These are phyloP conservation scores for Schrenkiella parvula DNA, from an alignment of 345 rosid genomes.

Conservation along the genomic window DNA sequence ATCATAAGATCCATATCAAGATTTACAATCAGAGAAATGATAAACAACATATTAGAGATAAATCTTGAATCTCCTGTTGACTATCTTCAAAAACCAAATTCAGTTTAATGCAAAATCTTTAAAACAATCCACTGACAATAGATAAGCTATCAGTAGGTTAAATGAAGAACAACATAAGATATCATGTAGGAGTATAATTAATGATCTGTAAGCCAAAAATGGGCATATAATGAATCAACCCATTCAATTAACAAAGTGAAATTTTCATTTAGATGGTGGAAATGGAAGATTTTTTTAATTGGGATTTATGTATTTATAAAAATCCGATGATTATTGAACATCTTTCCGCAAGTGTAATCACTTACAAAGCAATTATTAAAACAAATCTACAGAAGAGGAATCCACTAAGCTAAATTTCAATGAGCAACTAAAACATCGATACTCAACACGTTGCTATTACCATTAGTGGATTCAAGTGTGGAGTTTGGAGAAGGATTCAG, in stretches of 20 bases:
- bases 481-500: slow-evolving; percentile 22
- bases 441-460: slow-evolving; percentile 28
- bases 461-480: slow-evolving; percentile 21
- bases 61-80: no score
- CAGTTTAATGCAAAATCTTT: not conserved
- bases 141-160: not conserved
- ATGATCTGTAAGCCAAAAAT: not conserved
- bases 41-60: no score
- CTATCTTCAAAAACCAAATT: no score
- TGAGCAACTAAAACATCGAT: slow-evolving; percentile 45
- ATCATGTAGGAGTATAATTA: not conserved
- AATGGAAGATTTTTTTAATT: not conserved
- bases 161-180: not conserved
- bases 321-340: slow-evolving; percentile 9
- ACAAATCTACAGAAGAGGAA: not conserved
- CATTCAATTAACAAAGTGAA: not conserved
- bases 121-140: no score
- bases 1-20: no score
- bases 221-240: not conserved
- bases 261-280: not conserved
- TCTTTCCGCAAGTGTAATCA: slow-evolving; percentile 2
- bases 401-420: slow-evolving; percentile 25
- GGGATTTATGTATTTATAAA: not conserved
- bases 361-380: slow-evolving; percentile 1
- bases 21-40: no score